A percentile compares a stretch with the other conserved stretches of the same genome.
Conservation (phyloP, 495 filamentous ascomycete genomes). For the Lasiosphaeris hirsuta region DNA sequence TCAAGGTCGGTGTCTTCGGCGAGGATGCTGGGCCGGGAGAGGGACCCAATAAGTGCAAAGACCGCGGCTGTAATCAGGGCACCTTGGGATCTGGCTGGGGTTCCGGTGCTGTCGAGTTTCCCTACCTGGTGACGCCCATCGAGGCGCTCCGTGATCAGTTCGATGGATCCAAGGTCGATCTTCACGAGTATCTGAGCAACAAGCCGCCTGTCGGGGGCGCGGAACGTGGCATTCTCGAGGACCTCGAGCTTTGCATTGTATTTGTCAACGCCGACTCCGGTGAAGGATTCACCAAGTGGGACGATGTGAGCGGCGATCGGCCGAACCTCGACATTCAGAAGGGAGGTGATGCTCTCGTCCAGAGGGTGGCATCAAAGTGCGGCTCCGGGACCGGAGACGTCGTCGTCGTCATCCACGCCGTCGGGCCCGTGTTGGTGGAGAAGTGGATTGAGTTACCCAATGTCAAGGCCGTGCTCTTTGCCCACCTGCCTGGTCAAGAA, state of each 20-base stretch:
- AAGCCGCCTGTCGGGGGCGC: constrained; percentile 23
- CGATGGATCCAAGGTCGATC: constrained; percentile 54
- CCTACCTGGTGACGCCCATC: constrained; percentile 71
- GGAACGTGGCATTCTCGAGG: constrained; percentile 30
- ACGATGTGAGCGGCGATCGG: constrained; percentile 73
- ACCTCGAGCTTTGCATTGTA: constrained; percentile 66
- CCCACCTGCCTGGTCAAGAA: constrained; percentile 87
- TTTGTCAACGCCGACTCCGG: constrained; percentile 62
- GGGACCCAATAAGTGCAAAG: constrained; percentile 72
- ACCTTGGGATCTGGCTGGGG: constrained; percentile 89
- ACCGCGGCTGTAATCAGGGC: constrained; percentile 68
- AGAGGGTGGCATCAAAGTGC: constrained; percentile 67
- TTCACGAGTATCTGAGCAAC: constrained; percentile 62
- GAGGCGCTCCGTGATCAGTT: constrained; percentile 63
- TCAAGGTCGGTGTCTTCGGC: constrained; percentile 74
- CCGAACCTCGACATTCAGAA: constrained; percentile 77
- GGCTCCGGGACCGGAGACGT: constrained; percentile 60
- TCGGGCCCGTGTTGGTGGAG: constrained; percentile 84
- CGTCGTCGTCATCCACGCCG: constrained; percentile 84
- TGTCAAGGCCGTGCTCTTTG: constrained; percentile 79
- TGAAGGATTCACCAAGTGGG: constrained; percentile 61
- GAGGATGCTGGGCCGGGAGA: constrained; percentile 72
- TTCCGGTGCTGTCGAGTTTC: constrained; percentile 82
- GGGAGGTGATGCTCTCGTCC: constrained; percentile 69
- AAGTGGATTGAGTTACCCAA: constrained; percentile 76